phyloP scores from a whole-genome alignment of 192 early-diverging fungal species.

The Nowakowskiella sp. region DNA sequence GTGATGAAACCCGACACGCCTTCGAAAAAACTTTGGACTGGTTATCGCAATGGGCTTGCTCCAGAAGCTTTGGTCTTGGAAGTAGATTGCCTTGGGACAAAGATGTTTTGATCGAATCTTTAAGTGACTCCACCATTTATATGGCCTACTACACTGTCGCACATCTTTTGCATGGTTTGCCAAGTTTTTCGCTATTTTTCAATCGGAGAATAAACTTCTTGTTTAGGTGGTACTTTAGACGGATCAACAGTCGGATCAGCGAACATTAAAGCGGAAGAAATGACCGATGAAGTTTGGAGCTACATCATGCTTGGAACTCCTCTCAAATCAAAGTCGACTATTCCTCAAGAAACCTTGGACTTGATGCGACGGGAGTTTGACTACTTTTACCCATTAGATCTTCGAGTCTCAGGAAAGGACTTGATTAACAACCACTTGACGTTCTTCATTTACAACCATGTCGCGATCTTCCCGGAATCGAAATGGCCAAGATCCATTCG shows the following conservation, averaged over 20 bases:
- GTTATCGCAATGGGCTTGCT: constrained; percentile 97
- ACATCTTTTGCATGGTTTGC: constrained; percentile 72
- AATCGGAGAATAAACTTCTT: neutral
- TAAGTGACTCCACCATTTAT: constrained; percentile 98
- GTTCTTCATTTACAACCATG: constrained; percentile 95
- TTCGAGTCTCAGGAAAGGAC: constrained; percentile 96
- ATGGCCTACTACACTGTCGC: constrained; percentile 99
- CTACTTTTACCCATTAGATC: constrained; percentile 97
- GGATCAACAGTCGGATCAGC: constrained; percentile 69
- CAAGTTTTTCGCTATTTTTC: neutral
- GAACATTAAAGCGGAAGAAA: constrained; percentile 70
- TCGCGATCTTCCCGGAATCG: constrained; percentile 83
- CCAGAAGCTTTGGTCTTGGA: constrained; percentile 87
- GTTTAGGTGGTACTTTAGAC: constrained; percentile 61
- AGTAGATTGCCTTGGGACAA: constrained; percentile 89
- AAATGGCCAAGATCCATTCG: constrained; percentile 84
- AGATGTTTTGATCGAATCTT: constrained; percentile 86
- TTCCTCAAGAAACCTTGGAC: constrained; percentile 63
- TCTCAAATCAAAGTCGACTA: constrained; percentile 44
- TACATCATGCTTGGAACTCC: constrained; percentile 74
- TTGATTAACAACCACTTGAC: constrained; percentile 96
- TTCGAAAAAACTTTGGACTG: constrained; percentile 83
- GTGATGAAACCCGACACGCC: constrained; percentile 72
- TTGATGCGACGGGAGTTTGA: constrained; percentile 81
- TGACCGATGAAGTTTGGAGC: constrained; percentile 90